Evolutionary conservation across 2,329 filamentous ascomycete species (phyloP).

Genomic region (Ophiostoma sp.): DNA sequence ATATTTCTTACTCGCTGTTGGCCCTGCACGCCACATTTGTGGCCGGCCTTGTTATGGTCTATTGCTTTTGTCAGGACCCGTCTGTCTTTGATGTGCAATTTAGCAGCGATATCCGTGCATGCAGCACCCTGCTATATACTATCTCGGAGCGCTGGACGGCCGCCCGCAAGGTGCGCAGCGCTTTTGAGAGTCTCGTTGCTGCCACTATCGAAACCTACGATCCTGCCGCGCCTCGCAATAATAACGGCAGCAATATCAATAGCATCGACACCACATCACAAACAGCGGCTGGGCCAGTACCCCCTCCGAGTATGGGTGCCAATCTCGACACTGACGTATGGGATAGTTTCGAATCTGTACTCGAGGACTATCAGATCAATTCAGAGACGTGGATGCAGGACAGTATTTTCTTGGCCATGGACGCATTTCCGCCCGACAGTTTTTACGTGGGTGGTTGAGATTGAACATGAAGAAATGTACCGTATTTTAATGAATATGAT

Average conservation of each 20-base stretch:
- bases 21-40: conserved; percentile 20
- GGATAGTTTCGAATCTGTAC: conserved; percentile 21
- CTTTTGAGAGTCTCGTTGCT: conserved; percentile 20
- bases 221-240: neutral
- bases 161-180: conserved; percentile 19
- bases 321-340: conserved; percentile 3
- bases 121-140: conserved; percentile 17
- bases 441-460: neutral
- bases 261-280: neutral
- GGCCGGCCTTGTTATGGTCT: conserved; percentile 18
- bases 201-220: conserved; percentile 13
- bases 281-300: neutral
- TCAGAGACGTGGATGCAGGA: conserved; percentile 24
- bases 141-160: conserved; percentile 22
- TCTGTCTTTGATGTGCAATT: conserved; percentile 13
- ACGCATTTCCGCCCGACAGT: conserved; percentile 1
- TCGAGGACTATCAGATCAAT: conserved; percentile 22
- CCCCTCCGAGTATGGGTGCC: neutral
- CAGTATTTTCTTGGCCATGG: conserved; percentile 23
- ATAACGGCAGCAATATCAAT: neutral
- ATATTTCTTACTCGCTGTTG: conserved; percentile 19
- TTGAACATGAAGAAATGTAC: neutral
- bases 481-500: too few relatives aligned
- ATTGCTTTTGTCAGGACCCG: conserved; percentile 19
- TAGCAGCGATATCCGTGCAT: conserved; percentile 20